phyloP scores from a whole-genome alignment of 257 asterid species.

The Linaria vulgaris region DNA sequence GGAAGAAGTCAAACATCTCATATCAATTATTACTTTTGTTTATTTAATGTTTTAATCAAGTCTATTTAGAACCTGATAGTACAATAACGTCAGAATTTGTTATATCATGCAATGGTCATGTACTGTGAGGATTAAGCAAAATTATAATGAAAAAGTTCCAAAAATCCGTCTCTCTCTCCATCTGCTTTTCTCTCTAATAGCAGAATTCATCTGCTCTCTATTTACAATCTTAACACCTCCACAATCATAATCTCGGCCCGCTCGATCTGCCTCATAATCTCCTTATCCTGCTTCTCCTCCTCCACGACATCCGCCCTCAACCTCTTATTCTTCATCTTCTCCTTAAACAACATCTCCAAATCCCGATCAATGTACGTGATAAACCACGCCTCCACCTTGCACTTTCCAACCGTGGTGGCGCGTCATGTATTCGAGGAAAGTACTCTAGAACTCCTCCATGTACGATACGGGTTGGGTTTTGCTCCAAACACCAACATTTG shows the following conservation, averaged over 20 bases:
- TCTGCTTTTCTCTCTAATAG: slow-evolving; percentile 50
- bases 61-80: too few relatives aligned
- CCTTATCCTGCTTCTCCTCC: slow-evolving; percentile 89
- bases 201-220: slow-evolving; percentile 35
- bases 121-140: too few relatives aligned
- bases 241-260: slow-evolving; percentile 64
- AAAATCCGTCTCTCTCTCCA: too few relatives aligned
- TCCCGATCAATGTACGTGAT: slow-evolving; percentile 87
- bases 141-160: too few relatives aligned
- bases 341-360: slow-evolving; percentile 87
- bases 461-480: slow-evolving; percentile 72
- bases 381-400: slow-evolving; percentile 96
- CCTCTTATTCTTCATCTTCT: slow-evolving; percentile 86
- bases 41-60: too few relatives aligned
- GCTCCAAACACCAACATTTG: slow-evolving; percentile 94
- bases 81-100: too few relatives aligned
- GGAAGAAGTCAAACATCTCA: too few relatives aligned
- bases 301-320: slow-evolving; percentile 73
- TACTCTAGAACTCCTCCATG: slow-evolving; percentile 68
- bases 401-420: slow-evolving; percentile 89
- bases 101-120: too few relatives aligned
- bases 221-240: slow-evolving; percentile 22
- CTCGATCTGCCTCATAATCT: slow-evolving; percentile 81
- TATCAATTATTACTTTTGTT: too few relatives aligned
- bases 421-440: slow-evolving; percentile 83